Evolutionary conservation across 1,139 yeast genomes (phyloP), one percentile per base, ranked within the genome.

Genomic region (Saccharomycopsis phalli): DNA sequence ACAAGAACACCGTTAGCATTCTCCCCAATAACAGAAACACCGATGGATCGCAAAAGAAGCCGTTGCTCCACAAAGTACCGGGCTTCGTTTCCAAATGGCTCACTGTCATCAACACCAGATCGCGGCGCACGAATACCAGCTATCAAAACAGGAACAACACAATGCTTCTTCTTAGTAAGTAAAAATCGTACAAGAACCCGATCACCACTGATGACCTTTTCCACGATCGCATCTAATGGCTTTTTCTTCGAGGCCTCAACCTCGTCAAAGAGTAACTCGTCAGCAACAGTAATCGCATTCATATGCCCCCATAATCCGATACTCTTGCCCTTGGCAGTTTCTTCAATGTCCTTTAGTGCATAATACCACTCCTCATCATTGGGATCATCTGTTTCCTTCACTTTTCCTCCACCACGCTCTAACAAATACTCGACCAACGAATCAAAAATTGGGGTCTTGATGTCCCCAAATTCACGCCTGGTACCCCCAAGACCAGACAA

Each of bases 91-190:
- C 83, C 88, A 38, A 65, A 69, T 51, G 67, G 76, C 13, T 55
- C 59, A 3, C 42, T 46, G 37, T 49, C 56, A 3, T 51, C 20
- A 11, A 62, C 51, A 37, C 65, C 68, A 2, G 87, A 74, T 58
- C 93, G 68, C 38, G 94, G 94, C 23, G 79, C 57, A 51, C 73
- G 73, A 46, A 82, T 63, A 38, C 93, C 95, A 1, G 93, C 94
- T 49, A 86, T 62, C 38, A 81, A 59, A 20, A 79, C 69, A 7
- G 81, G 76, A 19, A 78, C 64, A 19, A 72, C 67, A 7, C 66
- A 63, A 39, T 74, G 76, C 40, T 60, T 62, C 19, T 53, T 53
- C 37, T 63, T 61, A 42, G 67, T 55, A 37, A 68, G 55, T 45
- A 80, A 50, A 39, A 81, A 54, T 46, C 94, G 66, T 32, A 74